phyloP scores from a whole-genome alignment of 306 rosid species.

The Spatholobus suberectus region DNA sequence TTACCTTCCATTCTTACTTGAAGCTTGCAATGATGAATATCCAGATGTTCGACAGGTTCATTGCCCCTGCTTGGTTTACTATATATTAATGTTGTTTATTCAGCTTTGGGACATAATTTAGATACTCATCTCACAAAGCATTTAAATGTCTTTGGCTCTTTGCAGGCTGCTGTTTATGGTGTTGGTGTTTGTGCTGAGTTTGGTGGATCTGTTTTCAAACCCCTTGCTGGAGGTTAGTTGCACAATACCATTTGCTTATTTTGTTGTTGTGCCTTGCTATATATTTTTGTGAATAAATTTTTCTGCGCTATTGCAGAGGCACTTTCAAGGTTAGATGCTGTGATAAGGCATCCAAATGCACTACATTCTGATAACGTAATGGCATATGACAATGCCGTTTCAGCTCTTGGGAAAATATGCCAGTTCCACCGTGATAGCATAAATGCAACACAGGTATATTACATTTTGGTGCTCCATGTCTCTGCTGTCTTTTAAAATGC shows the following conservation, averaged over 20 bases:
- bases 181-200: slow-evolving; percentile 97
- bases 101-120: background rate
- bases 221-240: slow-evolving; percentile 77
- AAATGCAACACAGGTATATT: slow-evolving; percentile 85
- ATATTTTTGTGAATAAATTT: slow-evolving; percentile 9
- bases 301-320: slow-evolving; percentile 71
- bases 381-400: slow-evolving; percentile 98
- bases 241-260: slow-evolving; percentile 24
- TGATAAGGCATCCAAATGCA: slow-evolving; percentile 89
- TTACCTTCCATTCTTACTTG: slow-evolving; percentile 89
- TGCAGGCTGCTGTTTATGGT: slow-evolving; percentile 99
- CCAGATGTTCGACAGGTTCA: slow-evolving; percentile 95
- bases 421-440: slow-evolving; percentile 89
- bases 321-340: slow-evolving; percentile 84
- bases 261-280: background rate
- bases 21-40: slow-evolving; percentile 95
- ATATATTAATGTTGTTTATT: slow-evolving; percentile 2
- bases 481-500: slow-evolving; percentile 12
- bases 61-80: background rate
- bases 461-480: slow-evolving; percentile 15
- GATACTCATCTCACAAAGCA: slow-evolving; percentile 14
- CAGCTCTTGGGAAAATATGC: slow-evolving; percentile 94
- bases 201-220: slow-evolving; percentile 91
- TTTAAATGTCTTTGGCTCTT: slow-evolving; percentile 26
- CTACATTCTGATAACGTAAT: slow-evolving; percentile 72